Percentiles rank a stretch among this genome's conserved stretches.
Evolutionary conservation across 106 monocot species (phyloP).

Genomic region (Acorus calamus): DNA sequence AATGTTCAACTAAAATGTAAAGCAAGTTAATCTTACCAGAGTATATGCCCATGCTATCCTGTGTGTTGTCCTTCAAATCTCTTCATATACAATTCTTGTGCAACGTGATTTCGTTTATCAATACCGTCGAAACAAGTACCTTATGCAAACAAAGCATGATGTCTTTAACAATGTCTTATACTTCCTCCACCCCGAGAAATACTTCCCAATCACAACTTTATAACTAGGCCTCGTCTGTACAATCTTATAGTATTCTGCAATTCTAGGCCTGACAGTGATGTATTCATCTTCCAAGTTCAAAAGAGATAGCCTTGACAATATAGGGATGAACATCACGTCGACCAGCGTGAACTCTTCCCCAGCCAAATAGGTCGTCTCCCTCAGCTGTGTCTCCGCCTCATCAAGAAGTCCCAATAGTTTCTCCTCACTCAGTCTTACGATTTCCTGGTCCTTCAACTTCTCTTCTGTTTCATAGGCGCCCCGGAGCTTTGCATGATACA

Average conservation of each 20-base stretch:
- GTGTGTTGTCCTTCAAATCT: too few species aligned
- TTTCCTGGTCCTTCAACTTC: conserved; percentile 45
- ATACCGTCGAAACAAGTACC: conserved; percentile 58
- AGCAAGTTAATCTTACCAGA: too few species aligned
- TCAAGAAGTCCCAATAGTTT: conserved; percentile 61
- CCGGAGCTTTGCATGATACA: conserved; percentile 78
- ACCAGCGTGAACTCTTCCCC: conserved; percentile 66
- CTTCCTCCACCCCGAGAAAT: conserved; percentile 83
- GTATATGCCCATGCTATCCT: too few species aligned
- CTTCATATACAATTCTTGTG: too few species aligned
- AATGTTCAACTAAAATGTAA: too few species aligned
- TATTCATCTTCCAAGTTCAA: conserved; percentile 63
- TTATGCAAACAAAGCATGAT: conserved; percentile 51
- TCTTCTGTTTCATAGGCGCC: conserved; percentile 77
- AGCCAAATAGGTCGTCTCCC: conserved; percentile 40
- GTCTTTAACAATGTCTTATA: conserved; percentile 64
- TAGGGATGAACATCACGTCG: conserved; percentile 84
- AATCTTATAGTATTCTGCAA: conserved; percentile 52
- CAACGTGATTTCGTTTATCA: conserved; percentile 1
- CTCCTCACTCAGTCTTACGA: conserved; percentile 59
- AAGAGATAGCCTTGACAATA: conserved; percentile 51
- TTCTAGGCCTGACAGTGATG: conserved; percentile 48
- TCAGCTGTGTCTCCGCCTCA: conserved; percentile 61
- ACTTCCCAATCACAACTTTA: conserved; percentile 59
- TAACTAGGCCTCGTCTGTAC: conserved; percentile 65